Evolutionary conservation across 2,329 filamentous ascomycete genomes (phyloP).

Genomic region (Ascocoryne sarcoides): DNA sequence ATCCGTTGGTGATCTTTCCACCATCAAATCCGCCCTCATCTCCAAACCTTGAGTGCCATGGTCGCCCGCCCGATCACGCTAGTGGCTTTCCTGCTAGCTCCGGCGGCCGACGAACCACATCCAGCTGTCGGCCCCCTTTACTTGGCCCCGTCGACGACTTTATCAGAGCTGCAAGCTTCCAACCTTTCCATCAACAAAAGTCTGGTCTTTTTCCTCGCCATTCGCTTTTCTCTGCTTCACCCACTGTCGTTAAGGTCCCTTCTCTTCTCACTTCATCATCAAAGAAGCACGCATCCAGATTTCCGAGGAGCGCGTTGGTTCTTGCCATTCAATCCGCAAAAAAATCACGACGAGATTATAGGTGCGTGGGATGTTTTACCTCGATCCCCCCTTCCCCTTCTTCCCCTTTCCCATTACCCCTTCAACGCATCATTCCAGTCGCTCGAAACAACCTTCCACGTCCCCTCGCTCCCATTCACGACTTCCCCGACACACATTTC

Average conservation of each 20-base stretch:
- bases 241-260: slow-evolving; percentile 1
- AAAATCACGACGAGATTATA: background rate
- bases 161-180: too few relatives aligned
- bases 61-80: too few relatives aligned
- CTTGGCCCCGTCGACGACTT: too few relatives aligned
- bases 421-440: background rate
- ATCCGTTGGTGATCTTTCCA: too few relatives aligned
- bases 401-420: background rate
- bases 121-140: background rate
- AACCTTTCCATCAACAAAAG: background rate
- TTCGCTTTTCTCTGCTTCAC: background rate
- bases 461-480: background rate
- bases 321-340: background rate
- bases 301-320: background rate
- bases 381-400: background rate
- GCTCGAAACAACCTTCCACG: background rate
- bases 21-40: too few relatives aligned
- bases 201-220: background rate
- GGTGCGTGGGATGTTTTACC: background rate
- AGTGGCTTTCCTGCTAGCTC: background rate
- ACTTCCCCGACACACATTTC: background rate
- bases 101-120: background rate
- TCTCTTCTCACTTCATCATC: background rate
- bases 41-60: too few relatives aligned
- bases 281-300: background rate